A percentile compares a stretch with the other conserved stretches of the same genome.
Evolutionary conservation across 306 rosid genomes (phyloP).

Genomic region (Sindora glabra): DNA sequence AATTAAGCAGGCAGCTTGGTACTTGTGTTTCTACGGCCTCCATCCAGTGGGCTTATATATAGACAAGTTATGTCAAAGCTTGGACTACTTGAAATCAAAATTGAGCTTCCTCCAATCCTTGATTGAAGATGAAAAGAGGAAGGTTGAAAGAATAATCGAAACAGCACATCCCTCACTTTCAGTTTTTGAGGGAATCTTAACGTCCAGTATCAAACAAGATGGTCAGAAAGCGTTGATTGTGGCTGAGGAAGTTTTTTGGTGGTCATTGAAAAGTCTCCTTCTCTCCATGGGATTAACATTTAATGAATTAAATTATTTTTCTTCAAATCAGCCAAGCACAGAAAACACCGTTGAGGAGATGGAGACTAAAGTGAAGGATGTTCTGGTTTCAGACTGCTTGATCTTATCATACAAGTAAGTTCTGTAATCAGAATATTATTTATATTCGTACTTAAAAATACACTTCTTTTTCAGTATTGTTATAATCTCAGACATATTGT

Average conservation of each 20-base stretch:
- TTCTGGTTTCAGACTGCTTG: conserved; percentile 36
- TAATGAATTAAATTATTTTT: conserved; percentile 23
- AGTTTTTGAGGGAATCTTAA: conserved; percentile 33
- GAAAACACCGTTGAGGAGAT: conserved; percentile 2
- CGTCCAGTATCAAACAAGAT: conserved; percentile 16
- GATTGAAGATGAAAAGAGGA: conserved; percentile 37
- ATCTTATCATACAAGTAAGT: conserved; percentile 46
- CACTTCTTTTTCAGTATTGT: too few species aligned
- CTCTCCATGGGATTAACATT: conserved; percentile 40
- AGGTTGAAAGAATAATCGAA: conserved; percentile 24
- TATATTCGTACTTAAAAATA: neutral
- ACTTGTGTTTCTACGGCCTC: conserved; percentile 52
- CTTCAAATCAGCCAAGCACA: conserved; percentile 9
- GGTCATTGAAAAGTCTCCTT: conserved; percentile 41
- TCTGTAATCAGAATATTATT: conserved; percentile 6
- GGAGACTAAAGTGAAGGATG: conserved; percentile 19
- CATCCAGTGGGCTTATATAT: conserved; percentile 42
- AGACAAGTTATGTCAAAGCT: conserved; percentile 42
- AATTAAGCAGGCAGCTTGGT: conserved; percentile 55
- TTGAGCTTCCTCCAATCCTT: conserved; percentile 36
- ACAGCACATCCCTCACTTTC: conserved; percentile 42
- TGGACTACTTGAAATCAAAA: conserved; percentile 36
- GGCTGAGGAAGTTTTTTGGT: conserved; percentile 47
- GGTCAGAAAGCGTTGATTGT: conserved; percentile 44
- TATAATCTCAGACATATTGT: too few species aligned